A percentile compares a stretch with the other conserved stretches of the same genome.
Evolutionary conservation across 768 basidiomycete genomes (phyloP).

Genomic region (Clavulina sp.): DNA sequence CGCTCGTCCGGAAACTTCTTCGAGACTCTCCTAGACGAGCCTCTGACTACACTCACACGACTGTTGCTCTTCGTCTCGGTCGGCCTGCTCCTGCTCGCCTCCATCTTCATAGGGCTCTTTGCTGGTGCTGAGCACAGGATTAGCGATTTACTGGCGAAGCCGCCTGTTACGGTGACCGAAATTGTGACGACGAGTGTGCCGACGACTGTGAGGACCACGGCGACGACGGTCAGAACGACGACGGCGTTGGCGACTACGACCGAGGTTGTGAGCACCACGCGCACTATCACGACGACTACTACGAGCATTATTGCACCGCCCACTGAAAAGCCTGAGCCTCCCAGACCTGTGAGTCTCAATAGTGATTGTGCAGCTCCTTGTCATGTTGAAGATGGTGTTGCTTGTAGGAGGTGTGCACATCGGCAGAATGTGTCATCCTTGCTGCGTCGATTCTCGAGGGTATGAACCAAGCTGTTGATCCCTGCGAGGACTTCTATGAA

Average conservation of each 20-base stretch:
- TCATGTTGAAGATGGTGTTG: not conserved
- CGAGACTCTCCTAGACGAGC: too few relatives aligned
- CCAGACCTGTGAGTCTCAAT: not conserved
- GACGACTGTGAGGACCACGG: conserved; percentile 11
- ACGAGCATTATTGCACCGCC: conserved; percentile 7
- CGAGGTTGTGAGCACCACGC: conserved; percentile 15
- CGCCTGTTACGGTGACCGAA: conserved; percentile 14
- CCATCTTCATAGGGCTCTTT: conserved; percentile 85
- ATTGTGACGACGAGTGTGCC: conserved; percentile 19
- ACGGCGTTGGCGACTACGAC: conserved; percentile 15
- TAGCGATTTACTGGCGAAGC: conserved; percentile 23
- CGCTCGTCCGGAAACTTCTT: too few relatives aligned
- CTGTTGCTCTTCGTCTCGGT: conserved; percentile 60
- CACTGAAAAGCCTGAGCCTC: conserved; percentile 4
- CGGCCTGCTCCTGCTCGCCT: conserved; percentile 60
- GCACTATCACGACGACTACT: conserved; percentile 15
- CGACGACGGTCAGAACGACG: conserved; percentile 16
- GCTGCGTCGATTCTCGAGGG: conserved; percentile 68
- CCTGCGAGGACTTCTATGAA: conserved; percentile 89
- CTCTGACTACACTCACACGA: conserved; percentile 69
- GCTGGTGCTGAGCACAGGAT: conserved; percentile 74
- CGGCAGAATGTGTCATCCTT: conserved; percentile 62
- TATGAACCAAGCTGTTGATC: conserved; percentile 68
- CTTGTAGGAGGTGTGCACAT: conserved; percentile 47
- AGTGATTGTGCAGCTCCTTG: too few relatives aligned